Conservation (phyloP, 78 protist species). For the Trichosphaerium sp. region DNA sequence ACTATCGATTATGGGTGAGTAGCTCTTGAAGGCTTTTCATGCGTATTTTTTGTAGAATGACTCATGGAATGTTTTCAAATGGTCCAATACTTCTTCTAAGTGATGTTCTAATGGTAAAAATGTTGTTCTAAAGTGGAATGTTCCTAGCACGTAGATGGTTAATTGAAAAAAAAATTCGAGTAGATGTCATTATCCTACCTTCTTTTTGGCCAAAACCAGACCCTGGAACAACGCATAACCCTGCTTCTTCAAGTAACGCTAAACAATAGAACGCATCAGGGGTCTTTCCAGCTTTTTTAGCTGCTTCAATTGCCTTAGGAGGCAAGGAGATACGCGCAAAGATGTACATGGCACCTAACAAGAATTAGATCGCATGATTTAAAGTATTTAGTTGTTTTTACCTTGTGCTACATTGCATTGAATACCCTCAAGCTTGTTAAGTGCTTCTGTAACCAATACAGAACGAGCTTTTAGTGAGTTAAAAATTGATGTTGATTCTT, state of each 20-base stretch:
- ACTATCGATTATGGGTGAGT: too few species aligned
- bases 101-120: slow-evolving; percentile 94
- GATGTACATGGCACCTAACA: slow-evolving; percentile 90
- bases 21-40: too few species aligned
- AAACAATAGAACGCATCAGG: slow-evolving; percentile 91
- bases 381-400: not conserved
- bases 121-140: slow-evolving; percentile 96
- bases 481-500: slow-evolving; percentile 52
- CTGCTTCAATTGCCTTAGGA: slow-evolving; percentile 65
- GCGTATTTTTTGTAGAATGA: slow-evolving; percentile 63
- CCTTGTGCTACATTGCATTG: slow-evolving; percentile 59
- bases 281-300: slow-evolving; percentile 38
- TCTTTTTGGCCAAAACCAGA: slow-evolving; percentile 89
- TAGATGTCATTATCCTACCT: too few species aligned
- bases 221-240: slow-evolving; percentile 96
- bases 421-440: slow-evolving; percentile 74
- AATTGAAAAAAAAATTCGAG: too few species aligned
- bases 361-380: not conserved
- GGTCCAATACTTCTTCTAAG: slow-evolving; percentile 63
- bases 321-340: slow-evolving; percentile 94
- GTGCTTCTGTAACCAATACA: slow-evolving; percentile 20
- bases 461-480: slow-evolving; percentile 64
- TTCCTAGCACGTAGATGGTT: too few species aligned
- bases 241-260: slow-evolving; percentile 79
- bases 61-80: slow-evolving; percentile 54